phyloP scores from a whole-genome alignment of 179 eudicot species.

The Gypsophila paniculata region DNA sequence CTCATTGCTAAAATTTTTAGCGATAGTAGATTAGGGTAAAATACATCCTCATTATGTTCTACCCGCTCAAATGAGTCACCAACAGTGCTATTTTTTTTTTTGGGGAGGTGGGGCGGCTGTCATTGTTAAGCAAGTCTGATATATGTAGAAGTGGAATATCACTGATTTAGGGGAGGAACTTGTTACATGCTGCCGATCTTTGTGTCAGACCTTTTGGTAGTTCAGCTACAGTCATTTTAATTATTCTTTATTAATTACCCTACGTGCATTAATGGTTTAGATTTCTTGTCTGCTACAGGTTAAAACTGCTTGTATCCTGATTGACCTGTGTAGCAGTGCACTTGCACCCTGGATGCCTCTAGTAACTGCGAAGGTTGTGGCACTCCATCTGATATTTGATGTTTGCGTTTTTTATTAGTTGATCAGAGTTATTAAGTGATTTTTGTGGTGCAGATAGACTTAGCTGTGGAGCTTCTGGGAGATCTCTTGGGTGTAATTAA shows the following conservation, averaged over 20 bases:
- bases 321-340: conserved; percentile 68
- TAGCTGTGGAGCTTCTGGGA: conserved; percentile 75
- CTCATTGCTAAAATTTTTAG: background rate
- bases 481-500: conserved; percentile 80
- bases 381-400: conserved; percentile 12
- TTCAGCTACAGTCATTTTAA: background rate
- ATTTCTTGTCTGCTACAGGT: conserved; percentile 44
- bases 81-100: background rate
- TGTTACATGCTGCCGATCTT: conserved; percentile 1
- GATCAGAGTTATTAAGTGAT: background rate
- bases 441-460: conserved; percentile 53
- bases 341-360: conserved; percentile 79
- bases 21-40: background rate
- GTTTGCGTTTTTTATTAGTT: conserved; percentile 1
- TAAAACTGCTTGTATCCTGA: conserved; percentile 68
- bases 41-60: background rate
- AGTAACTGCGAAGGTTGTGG: conserved; percentile 69
- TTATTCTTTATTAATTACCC: background rate
- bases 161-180: background rate
- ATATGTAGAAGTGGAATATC: background rate
- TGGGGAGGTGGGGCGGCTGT: background rate
- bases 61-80: background rate
- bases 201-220: background rate
- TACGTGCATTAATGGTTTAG: conserved; percentile 19
- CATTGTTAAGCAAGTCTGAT: background rate